These are phyloP conservation scores for Pezicula carpinea DNA, from an alignment of 2,329 filamentous ascomycete species.

Conservation along the genomic window DNA sequence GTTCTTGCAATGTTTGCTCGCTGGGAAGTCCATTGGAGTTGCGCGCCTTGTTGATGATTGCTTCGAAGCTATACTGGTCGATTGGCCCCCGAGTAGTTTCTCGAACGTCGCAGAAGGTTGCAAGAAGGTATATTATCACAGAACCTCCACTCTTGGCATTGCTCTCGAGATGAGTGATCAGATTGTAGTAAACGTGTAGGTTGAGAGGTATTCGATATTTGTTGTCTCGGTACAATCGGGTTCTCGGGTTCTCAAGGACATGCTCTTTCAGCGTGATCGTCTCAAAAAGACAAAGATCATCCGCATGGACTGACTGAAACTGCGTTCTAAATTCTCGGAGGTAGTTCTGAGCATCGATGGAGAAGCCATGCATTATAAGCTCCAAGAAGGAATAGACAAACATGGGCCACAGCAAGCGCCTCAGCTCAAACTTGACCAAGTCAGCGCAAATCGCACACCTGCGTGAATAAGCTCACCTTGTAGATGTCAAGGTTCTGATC, in stretches of 20 bases:
- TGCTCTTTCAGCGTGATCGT: slow-evolving; percentile 74
- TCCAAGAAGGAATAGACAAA: slow-evolving; percentile 92
- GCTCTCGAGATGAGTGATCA: slow-evolving; percentile 86
- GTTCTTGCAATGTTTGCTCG: slow-evolving; percentile 51
- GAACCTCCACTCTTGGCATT: slow-evolving; percentile 77
- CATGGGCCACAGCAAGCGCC: slow-evolving; percentile 83
- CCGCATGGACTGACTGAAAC: slow-evolving; percentile 74
- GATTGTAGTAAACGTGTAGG: slow-evolving; percentile 72
- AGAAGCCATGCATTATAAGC: slow-evolving; percentile 67
- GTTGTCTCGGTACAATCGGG: slow-evolving; percentile 76
- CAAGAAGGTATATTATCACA: slow-evolving; percentile 71
- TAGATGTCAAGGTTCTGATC: slow-evolving; percentile 92
- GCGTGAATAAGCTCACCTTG: slow-evolving; percentile 53
- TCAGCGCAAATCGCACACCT: slow-evolving; percentile 5
- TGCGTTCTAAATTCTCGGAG: slow-evolving; percentile 60
- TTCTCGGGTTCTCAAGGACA: slow-evolving; percentile 68
- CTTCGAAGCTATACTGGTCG: slow-evolving; percentile 59
- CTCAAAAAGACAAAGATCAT: slow-evolving; percentile 74
- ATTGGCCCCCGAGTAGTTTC: slow-evolving; percentile 57
- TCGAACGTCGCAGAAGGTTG: slow-evolving; percentile 53
- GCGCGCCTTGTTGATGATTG: slow-evolving; percentile 51
- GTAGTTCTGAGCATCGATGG: slow-evolving; percentile 68
- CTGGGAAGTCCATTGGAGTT: slow-evolving; percentile 43
- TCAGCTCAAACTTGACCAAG: slow-evolving; percentile 66
- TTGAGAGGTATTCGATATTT: slow-evolving; percentile 91